A percentile compares a stretch with the other conserved stretches of the same genome.
These are phyloP conservation scores for Collybia nuda DNA, from an alignment of 768 basidiomycete genomes.

Conservation along the genomic window DNA sequence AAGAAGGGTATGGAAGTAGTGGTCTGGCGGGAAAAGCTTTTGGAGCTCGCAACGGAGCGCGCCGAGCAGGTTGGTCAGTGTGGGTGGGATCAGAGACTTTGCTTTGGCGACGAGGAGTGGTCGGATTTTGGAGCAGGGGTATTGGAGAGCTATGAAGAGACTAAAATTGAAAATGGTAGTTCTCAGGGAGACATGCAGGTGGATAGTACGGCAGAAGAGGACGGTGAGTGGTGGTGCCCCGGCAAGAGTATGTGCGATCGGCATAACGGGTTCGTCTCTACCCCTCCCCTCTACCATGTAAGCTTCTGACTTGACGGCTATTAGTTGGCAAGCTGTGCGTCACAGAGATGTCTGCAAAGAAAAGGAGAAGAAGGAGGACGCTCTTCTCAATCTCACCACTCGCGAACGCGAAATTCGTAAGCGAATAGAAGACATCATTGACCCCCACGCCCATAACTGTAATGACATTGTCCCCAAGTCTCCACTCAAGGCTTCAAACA, in stretches of 20 bases:
- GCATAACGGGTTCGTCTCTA: conserved; percentile 62
- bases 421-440: conserved; percentile 71
- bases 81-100: conserved; percentile 87
- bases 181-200: conserved; percentile 41
- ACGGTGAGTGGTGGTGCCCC: conserved; percentile 78
- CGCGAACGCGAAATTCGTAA: conserved; percentile 79
- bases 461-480: conserved; percentile 29
- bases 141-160: conserved; percentile 66
- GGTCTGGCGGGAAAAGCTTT: conserved; percentile 66
- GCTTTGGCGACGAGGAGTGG: conserved; percentile 82
- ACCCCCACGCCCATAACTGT: conserved; percentile 40
- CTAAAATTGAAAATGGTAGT: conserved; percentile 31
- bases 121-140: conserved; percentile 65
- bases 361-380: conserved; percentile 71
- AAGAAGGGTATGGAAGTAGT: conserved; percentile 71
- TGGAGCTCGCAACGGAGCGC: conserved; percentile 66
- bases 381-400: conserved; percentile 63
- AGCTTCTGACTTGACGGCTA: neutral
- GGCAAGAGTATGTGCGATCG: conserved; percentile 76
- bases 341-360: conserved; percentile 71
- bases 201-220: conserved; percentile 35
- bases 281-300: conserved; percentile 4
- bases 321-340: conserved; percentile 80
- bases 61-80: conserved; percentile 69
- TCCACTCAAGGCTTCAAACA: conserved; percentile 34